Conservation (phyloP, 2,329 filamentous ascomycete genomes). For the Pezicula carpinea region DNA sequence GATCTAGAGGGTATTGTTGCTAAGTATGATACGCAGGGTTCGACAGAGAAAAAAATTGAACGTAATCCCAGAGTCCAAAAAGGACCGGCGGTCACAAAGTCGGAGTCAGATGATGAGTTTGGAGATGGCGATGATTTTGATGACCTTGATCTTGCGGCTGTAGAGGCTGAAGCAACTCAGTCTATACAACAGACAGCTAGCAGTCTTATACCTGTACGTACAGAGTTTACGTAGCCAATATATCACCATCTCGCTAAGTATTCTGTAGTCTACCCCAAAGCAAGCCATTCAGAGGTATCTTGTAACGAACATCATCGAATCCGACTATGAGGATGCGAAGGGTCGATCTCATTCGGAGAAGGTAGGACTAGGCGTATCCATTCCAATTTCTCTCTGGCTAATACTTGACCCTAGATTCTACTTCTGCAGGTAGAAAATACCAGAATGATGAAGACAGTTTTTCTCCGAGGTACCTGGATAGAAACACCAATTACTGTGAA, state of each 20-base stretch:
- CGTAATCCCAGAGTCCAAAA: neutral
- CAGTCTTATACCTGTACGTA: slow-evolving; percentile 49
- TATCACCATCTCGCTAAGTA: slow-evolving; percentile 51
- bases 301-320: slow-evolving; percentile 68
- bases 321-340: slow-evolving; percentile 60
- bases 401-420: slow-evolving; percentile 55
- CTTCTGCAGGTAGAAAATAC: slow-evolving; percentile 75
- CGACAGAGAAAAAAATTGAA: slow-evolving; percentile 1
- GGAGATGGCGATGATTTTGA: slow-evolving; percentile 53
- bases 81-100: slow-evolving; percentile 28
- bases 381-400: slow-evolving; percentile 2
- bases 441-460: slow-evolving; percentile 61
- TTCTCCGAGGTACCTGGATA: slow-evolving; percentile 80
- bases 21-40: slow-evolving; percentile 41
- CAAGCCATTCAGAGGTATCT: slow-evolving; percentile 84
- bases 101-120: slow-evolving; percentile 67
- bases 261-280: slow-evolving; percentile 61
- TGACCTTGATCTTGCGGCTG: slow-evolving; percentile 71
- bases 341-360: slow-evolving; percentile 64
- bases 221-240: slow-evolving; percentile 27
- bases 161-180: slow-evolving; percentile 70
- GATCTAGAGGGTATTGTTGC: slow-evolving; percentile 55
- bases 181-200: slow-evolving; percentile 35
- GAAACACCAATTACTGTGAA: slow-evolving; percentile 72
- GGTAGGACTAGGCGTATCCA: slow-evolving; percentile 42